A percentile compares a stretch with the other conserved stretches of the same genome.
phyloP scores from a whole-genome alignment of 176 grass and related monocot genomes.

The Zea luxurians region DNA sequence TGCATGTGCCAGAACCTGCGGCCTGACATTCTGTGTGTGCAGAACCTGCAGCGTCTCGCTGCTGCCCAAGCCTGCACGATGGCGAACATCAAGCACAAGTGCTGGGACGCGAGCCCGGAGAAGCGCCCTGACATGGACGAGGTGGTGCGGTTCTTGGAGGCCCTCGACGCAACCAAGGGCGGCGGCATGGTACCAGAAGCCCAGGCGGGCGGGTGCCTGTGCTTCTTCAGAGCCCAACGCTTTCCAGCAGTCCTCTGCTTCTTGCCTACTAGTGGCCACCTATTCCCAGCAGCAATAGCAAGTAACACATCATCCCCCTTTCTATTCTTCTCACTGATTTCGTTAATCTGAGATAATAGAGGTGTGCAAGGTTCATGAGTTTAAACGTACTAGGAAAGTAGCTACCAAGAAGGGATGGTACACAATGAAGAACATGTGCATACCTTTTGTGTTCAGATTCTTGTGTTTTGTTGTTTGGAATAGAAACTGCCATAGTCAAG shows the following conservation, averaged over 20 bases:
- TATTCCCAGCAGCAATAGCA: constrained; percentile 82
- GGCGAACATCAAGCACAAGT: constrained; percentile 69
- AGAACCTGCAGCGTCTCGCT: constrained; percentile 61
- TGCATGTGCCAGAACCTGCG: neutral
- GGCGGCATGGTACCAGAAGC: constrained; percentile 76
- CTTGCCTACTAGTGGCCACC: constrained; percentile 39
- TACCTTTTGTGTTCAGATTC: constrained; percentile 90
- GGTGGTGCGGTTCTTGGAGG: constrained; percentile 67
- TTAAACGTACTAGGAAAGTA: constrained; percentile 37
- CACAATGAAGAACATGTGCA: constrained; percentile 27
- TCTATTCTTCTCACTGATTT: constrained; percentile 96
- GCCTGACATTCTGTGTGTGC: neutral
- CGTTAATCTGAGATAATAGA: constrained; percentile 92
- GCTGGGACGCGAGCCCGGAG: constrained; percentile 76
- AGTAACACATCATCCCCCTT: constrained; percentile 90
- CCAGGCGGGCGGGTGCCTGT: constrained; percentile 56
- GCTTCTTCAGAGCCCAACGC: constrained; percentile 39
- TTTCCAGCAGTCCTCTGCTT: neutral
- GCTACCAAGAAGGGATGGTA: constrained; percentile 28
- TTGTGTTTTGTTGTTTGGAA: constrained; percentile 99
- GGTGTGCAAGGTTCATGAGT: constrained; percentile 53
- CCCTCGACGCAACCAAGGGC: constrained; percentile 66
- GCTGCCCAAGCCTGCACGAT: constrained; percentile 63
- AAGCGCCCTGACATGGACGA: constrained; percentile 79
- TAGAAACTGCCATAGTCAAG: constrained; percentile 97